These are phyloP conservation scores for Viola odorata DNA, from an alignment of 345 rosid species.

Conservation along the genomic window DNA sequence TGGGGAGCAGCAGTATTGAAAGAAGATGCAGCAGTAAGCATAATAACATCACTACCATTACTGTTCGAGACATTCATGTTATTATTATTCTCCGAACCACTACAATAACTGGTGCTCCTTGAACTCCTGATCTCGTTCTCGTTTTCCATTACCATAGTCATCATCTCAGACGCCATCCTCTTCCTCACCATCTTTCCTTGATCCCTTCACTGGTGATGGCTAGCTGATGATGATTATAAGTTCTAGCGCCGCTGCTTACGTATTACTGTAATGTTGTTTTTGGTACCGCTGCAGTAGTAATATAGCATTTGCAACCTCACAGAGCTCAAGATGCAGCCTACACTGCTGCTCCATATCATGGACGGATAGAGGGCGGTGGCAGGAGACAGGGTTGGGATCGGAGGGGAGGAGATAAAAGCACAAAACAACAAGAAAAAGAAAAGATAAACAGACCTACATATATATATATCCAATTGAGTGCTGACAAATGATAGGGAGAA, in stretches of 20 bases:
- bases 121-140: conserved; percentile 23
- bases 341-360: neutral
- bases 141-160: conserved; percentile 18
- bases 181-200: conserved; percentile 56
- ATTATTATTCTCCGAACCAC: neutral
- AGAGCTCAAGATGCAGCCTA: neutral
- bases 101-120: neutral
- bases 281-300: conserved; percentile 10
- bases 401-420: neutral
- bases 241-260: conserved; percentile 12
- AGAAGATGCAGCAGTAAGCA: conserved; percentile 1
- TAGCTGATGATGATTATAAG: conserved; percentile 5
- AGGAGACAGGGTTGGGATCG: neutral
- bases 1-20: neutral
- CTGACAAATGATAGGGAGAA: neutral
- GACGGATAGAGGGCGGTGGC: too few species aligned
- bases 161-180: conserved; percentile 83
- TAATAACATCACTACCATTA: neutral
- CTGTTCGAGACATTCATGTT: neutral
- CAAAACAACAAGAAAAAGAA: neutral
- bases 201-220: neutral
- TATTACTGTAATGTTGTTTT: neutral
- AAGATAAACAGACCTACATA: too few species aligned
- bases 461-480: neutral
- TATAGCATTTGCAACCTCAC: conserved; percentile 7